These are phyloP conservation scores for Wickerhamiella nectarea DNA, from an alignment of 805 yeast genomes.

Conservation along the genomic window DNA sequence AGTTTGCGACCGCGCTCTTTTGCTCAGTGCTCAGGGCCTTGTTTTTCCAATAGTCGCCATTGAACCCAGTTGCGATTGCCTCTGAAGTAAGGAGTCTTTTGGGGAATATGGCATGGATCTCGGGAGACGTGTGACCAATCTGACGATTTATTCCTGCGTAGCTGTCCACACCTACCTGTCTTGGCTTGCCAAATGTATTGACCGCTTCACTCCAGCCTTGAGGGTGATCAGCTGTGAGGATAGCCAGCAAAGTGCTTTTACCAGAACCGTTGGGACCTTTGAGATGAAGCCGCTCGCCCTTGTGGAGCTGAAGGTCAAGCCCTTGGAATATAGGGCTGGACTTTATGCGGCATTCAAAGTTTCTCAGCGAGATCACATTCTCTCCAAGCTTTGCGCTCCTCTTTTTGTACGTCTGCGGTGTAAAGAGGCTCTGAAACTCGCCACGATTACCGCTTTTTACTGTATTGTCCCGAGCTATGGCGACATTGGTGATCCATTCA, in stretches of 20 bases:
- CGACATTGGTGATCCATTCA: conserved; percentile 63
- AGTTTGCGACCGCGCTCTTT: conserved; percentile 30
- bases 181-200: conserved; percentile 45
- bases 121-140: conserved; percentile 89
- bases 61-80: conserved; percentile 58
- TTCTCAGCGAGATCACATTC: conserved; percentile 38
- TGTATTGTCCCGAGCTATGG: conserved; percentile 45
- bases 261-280: conserved; percentile 89
- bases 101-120: conserved; percentile 79
- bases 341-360: conserved; percentile 52
- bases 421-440: conserved; percentile 3
- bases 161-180: conserved; percentile 61
- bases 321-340: conserved; percentile 46
- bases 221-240: conserved; percentile 90
- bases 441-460: conserved; percentile 23
- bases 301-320: conserved; percentile 50
- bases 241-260: conserved; percentile 71
- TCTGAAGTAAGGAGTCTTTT: conserved; percentile 36
- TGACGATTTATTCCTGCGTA: conserved; percentile 63
- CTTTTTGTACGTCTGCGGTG: conserved; percentile 2
- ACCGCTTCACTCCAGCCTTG: conserved; percentile 79
- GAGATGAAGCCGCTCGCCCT: conserved; percentile 78
- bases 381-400: conserved; percentile 5
- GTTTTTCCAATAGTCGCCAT: conserved; percentile 51
- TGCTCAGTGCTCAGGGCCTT: conserved; percentile 29